A percentile compares a stretch with the other conserved stretches of the same genome.
Evolutionary conservation across 306 rosid species (phyloP).

Genomic region (Carpinus viminea): DNA sequence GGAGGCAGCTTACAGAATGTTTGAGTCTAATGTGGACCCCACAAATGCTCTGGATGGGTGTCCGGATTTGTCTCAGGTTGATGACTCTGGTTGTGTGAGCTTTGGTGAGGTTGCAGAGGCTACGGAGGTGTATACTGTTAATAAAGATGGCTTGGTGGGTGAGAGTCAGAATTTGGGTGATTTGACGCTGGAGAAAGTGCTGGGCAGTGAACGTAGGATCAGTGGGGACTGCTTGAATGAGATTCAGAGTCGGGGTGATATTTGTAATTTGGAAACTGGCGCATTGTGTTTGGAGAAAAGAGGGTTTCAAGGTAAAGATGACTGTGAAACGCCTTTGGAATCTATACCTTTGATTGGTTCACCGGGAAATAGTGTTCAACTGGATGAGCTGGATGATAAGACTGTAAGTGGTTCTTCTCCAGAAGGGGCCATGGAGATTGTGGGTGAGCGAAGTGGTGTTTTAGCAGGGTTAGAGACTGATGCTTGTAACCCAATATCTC

Average conservation of each 20-base stretch:
- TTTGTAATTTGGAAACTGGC: conserved; percentile 27
- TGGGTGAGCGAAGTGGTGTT: conserved; percentile 27
- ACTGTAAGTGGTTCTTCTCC: conserved; percentile 19
- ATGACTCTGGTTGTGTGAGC: conserved; percentile 29
- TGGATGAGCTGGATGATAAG: conserved; percentile 40
- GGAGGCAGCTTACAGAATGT: conserved; percentile 27
- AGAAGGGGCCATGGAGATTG: conserved; percentile 24
- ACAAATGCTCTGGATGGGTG: conserved; percentile 25
- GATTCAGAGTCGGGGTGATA: conserved; percentile 30
- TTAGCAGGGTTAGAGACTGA: conserved; percentile 27
- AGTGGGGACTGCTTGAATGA: conserved; percentile 20
- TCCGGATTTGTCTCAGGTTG: conserved; percentile 23
- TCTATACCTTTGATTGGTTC: conserved; percentile 24
- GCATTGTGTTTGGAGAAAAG: conserved; percentile 28
- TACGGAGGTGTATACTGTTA: conserved; percentile 13
- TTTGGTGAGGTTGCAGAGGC: conserved; percentile 30
- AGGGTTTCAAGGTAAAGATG: conserved; percentile 34
- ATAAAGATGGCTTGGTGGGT: conserved; percentile 33
- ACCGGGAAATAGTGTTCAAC: conserved; percentile 33
- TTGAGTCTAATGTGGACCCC: conserved; percentile 37
- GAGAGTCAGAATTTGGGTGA: conserved; percentile 41
- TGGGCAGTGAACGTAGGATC: conserved; percentile 29
- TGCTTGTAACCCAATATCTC: conserved; percentile 32
- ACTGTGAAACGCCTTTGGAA: conserved; percentile 26
- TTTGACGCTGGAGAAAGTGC: conserved; percentile 24